A percentile compares a stretch with the other conserved stretches of the same genome.
Evolutionary conservation across 2,329 filamentous ascomycete genomes (phyloP).

Genomic region (Biscogniauxia sp.): DNA sequence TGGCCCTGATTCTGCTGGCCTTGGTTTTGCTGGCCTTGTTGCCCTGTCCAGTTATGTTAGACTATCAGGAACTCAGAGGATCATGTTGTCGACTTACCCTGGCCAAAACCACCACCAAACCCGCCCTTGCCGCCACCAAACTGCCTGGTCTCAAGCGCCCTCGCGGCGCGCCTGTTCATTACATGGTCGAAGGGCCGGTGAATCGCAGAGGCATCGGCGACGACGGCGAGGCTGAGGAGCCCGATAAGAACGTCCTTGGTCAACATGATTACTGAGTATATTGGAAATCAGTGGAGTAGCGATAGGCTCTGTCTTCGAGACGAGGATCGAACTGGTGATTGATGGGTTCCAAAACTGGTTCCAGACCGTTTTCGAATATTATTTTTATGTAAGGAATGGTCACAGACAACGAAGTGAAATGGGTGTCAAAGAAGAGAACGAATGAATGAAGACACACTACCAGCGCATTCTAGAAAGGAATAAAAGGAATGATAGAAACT

Average conservation of each 20-base stretch:
- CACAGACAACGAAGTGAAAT: slow-evolving; percentile 41
- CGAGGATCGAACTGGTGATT: slow-evolving; percentile 25
- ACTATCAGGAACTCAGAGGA: too few relatives aligned
- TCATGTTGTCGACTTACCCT: not conserved
- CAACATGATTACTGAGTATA: slow-evolving; percentile 41
- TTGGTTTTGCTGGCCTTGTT: too few relatives aligned
- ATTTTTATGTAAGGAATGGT: slow-evolving; percentile 42
- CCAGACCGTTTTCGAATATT: slow-evolving; percentile 47
- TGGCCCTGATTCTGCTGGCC: too few relatives aligned
- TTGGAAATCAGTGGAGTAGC: slow-evolving; percentile 14
- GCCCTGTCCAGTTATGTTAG: too few relatives aligned
- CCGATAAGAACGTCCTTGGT: slow-evolving; percentile 48
- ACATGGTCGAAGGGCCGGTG: slow-evolving; percentile 36
- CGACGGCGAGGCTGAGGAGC: slow-evolving; percentile 46
- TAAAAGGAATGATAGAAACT: slow-evolving; percentile 33
- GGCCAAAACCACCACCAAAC: slow-evolving; percentile 12
- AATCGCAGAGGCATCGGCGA: slow-evolving; percentile 45
- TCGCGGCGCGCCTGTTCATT: slow-evolving; percentile 27
- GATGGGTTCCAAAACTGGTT: slow-evolving; percentile 41
- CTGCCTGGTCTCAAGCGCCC: slow-evolving; percentile 42
- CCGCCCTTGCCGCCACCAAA: slow-evolving; percentile 22
- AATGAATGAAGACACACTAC: slow-evolving; percentile 49
- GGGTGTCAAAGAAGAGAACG: slow-evolving; percentile 41
- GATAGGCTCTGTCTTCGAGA: slow-evolving; percentile 19
- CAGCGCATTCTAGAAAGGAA: slow-evolving; percentile 44